Conservation (phyloP, 2,329 filamentous ascomycete genomes). For the Beauveria caledonica region DNA sequence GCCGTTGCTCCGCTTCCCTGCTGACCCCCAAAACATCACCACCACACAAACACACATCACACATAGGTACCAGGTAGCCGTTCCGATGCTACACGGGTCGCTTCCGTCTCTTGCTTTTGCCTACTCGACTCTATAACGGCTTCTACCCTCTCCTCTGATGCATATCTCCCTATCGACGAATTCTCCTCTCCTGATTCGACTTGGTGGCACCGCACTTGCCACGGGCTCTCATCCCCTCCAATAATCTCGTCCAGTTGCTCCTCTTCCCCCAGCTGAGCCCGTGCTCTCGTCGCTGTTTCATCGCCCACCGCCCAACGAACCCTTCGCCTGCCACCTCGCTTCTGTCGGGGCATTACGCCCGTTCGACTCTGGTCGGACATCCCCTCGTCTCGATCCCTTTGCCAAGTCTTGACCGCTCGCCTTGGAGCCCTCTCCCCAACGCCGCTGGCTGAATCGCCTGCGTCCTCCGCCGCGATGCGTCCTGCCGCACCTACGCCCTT, state of each 20-base stretch:
- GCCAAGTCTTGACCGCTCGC: not conserved
- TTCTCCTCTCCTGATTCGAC: not conserved
- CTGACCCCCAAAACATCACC: constrained; percentile 9
- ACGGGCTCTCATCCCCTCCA: not conserved
- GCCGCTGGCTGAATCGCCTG: not conserved
- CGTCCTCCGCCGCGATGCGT: constrained; percentile 11
- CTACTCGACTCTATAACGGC: not conserved
- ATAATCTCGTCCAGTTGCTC: not conserved
- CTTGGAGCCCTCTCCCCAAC: not conserved
- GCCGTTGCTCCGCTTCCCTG: constrained; percentile 3
- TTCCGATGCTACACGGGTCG: not conserved
- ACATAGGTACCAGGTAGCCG: not conserved
- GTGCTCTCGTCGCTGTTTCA: constrained; percentile 4
- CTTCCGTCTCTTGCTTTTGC: not conserved
- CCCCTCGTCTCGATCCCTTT: not conserved
- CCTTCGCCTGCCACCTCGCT: not conserved
- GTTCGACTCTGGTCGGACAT: not conserved
- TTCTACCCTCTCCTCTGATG: not conserved
- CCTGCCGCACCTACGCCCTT: constrained; percentile 13
- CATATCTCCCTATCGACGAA: not conserved
- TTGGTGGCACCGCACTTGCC: not conserved
- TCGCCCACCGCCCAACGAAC: not conserved
- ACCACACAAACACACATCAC: not conserved
- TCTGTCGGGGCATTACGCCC: not conserved
- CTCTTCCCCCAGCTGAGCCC: not conserved